Percentiles rank a stretch among this genome's conserved stretches.
phyloP scores from a whole-genome alignment of 768 basidiomycete genomes.

The Cystoderma amianthinum region DNA sequence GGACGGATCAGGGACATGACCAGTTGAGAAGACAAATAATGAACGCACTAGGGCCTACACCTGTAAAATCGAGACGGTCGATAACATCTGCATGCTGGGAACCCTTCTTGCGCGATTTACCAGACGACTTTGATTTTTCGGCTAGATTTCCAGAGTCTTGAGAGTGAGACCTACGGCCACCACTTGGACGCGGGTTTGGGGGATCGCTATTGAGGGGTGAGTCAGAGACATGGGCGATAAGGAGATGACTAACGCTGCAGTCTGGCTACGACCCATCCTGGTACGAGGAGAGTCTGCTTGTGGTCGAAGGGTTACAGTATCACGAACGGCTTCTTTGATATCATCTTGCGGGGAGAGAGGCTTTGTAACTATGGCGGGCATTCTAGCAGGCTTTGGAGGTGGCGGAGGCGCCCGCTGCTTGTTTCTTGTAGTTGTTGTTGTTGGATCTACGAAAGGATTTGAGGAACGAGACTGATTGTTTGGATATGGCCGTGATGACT shows the following conservation, averaged over 20 bases:
- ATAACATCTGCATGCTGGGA: slow-evolving; percentile 85
- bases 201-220: slow-evolving; percentile 11
- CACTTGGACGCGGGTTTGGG: slow-evolving; percentile 20
- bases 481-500: too few species aligned
- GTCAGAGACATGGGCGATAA: slow-evolving; percentile 7
- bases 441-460: slow-evolving; percentile 46
- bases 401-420: slow-evolving; percentile 28
- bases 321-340: slow-evolving; percentile 59
- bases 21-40: slow-evolving; percentile 6
- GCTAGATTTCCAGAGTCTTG: slow-evolving; percentile 32
- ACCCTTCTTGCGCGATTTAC: slow-evolving; percentile 56
- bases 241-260: slow-evolving; percentile 32
- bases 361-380: slow-evolving; percentile 22
- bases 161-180: slow-evolving; percentile 35
- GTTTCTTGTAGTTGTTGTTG: slow-evolving; percentile 12
- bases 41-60: slow-evolving; percentile 75
- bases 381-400: slow-evolving; percentile 18
- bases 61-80: slow-evolving; percentile 81
- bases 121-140: slow-evolving; percentile 28
- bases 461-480: slow-evolving; percentile 35
- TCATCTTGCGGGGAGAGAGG: slow-evolving; percentile 24
- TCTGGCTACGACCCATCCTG: slow-evolving; percentile 54
- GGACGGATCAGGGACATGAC: slow-evolving; percentile 3
- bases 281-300: slow-evolving; percentile 31
- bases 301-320: slow-evolving; percentile 54